A percentile compares a stretch with the other conserved stretches of the same genome.
These are phyloP conservation scores for Viridothelium virens DNA, from an alignment of 495 filamentous ascomycete species.

Conservation along the genomic window DNA sequence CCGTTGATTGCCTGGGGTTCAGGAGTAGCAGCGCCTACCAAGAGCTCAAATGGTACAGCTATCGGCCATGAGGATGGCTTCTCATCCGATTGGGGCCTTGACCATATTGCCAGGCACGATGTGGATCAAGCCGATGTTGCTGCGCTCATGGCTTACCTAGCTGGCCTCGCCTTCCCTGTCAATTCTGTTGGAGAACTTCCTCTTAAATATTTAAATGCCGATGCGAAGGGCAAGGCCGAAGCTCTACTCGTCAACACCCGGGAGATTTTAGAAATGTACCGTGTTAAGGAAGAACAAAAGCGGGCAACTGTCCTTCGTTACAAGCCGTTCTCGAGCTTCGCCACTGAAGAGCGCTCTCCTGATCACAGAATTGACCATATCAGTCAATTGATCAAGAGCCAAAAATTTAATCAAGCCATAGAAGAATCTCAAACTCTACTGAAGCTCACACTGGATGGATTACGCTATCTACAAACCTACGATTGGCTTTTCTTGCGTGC, in stretches of 20 bases:
- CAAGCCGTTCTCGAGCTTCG: slow-evolving; percentile 57
- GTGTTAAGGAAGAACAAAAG: slow-evolving; percentile 86
- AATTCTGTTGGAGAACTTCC: slow-evolving; percentile 96
- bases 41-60: slow-evolving; percentile 45
- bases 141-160: slow-evolving; percentile 93
- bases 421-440: slow-evolving; percentile 65
- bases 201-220: slow-evolving; percentile 66
- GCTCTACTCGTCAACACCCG: slow-evolving; percentile 79
- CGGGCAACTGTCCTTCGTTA: slow-evolving; percentile 66
- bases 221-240: slow-evolving; percentile 67
- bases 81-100: slow-evolving; percentile 79
- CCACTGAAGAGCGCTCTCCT: slow-evolving; percentile 53
- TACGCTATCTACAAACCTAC: slow-evolving; percentile 90
- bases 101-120: slow-evolving; percentile 75
- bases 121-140: slow-evolving; percentile 93
- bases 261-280: slow-evolving; percentile 93
- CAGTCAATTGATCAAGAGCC: slow-evolving; percentile 55
- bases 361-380: slow-evolving; percentile 64
- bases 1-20: slow-evolving; percentile 93
- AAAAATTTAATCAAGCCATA: slow-evolving; percentile 66
- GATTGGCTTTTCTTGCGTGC: slow-evolving; percentile 97
- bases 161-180: slow-evolving; percentile 81
- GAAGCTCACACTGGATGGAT: slow-evolving; percentile 66
- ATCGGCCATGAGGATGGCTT: slow-evolving; percentile 88
- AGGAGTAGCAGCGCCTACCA: slow-evolving; percentile 70